Evolutionary conservation across 192 early-diverging fungal genomes (phyloP), one percentile per base, ranked within the genome.

Genomic region (Coemansia sp.): DNA sequence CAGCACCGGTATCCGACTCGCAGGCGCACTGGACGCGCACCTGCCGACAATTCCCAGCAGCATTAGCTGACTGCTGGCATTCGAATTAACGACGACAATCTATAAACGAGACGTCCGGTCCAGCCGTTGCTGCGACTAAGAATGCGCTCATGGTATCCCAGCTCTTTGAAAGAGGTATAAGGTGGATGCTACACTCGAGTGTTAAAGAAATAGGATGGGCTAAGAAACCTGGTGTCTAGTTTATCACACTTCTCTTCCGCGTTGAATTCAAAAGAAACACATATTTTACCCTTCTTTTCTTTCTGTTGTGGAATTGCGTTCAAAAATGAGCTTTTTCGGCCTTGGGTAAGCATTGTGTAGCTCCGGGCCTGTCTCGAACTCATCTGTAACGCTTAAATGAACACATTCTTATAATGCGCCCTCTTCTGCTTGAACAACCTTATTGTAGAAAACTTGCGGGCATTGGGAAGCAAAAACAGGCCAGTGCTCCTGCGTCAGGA

Each of bases 281-380:
- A 20, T 49, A 32, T 55, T 43, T 23, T 55, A n/a, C 36, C 35
- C 52, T 52, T 13, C 20, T 17, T 45, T 36, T 60, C 17, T 32
- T 40, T 20, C 41, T 3, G 58, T 3, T 14, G 15, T 9, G 32
- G 35, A 49, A 13, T 55, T 42, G 7, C 48, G 19, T 23, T 32
- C 5, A 34, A 22, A 59, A 75, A 81, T 81, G 79, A 81, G 79
- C 65, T 81, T 81, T 52, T 81, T 81, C 71, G 79, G 79, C 6
- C 66, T 79, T 54, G 76, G 76, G 76, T 79, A 65, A 71, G 76
- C 50, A 65, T 11, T 36, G 19, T 3, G 17, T 29, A 59, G 35
- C 20, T 23, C 48, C 22, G 48, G 1, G n/a, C 22, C 48, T 23
- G 19, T 23, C 22, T 50, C 22, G 19, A 5, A 23, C 20, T 9